Evolutionary conservation across 805 yeast species (phyloP).

Genomic region (Limtongia smithiae): DNA sequence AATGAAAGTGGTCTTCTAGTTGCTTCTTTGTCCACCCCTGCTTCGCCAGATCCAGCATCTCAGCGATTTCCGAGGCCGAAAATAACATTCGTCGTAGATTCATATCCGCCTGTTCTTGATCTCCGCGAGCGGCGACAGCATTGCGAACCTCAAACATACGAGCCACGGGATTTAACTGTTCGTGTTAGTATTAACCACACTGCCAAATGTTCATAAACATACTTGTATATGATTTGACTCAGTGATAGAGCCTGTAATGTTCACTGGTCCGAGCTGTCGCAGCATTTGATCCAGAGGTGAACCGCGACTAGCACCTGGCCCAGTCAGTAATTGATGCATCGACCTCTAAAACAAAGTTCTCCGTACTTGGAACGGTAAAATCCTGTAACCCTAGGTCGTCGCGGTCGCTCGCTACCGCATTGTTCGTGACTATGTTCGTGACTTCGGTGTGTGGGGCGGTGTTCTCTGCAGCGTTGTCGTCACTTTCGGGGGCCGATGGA

Average conservation of each 20-base stretch:
- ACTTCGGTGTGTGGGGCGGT: not conserved
- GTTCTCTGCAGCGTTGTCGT: not conserved
- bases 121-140: constrained; percentile 8
- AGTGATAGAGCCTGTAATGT: constrained; percentile 5
- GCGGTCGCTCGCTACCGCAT: too few relatives aligned
- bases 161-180: constrained; percentile 17
- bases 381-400: constrained; percentile 10
- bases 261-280: constrained; percentile 16
- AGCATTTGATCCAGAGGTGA: constrained; percentile 17
- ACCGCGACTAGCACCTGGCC: not conserved
- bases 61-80: constrained; percentile 14
- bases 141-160: constrained; percentile 18
- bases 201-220: not conserved
- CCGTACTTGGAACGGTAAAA: constrained; percentile 8
- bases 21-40: constrained; percentile 1
- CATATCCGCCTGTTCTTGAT: constrained; percentile 7
- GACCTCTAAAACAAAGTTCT: not conserved
- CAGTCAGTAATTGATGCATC: too few relatives aligned
- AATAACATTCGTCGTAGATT: constrained; percentile 13
- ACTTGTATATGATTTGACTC: constrained; percentile 10
- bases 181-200: not conserved
- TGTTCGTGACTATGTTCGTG: too few relatives aligned
- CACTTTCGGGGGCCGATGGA: constrained; percentile 10
- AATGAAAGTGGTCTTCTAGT: too few relatives aligned
- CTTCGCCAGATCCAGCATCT: constrained; percentile 2